These are phyloP conservation scores for Madurella mycetomatis DNA, from an alignment of 2,329 filamentous ascomycete species.

Conservation along the genomic window DNA sequence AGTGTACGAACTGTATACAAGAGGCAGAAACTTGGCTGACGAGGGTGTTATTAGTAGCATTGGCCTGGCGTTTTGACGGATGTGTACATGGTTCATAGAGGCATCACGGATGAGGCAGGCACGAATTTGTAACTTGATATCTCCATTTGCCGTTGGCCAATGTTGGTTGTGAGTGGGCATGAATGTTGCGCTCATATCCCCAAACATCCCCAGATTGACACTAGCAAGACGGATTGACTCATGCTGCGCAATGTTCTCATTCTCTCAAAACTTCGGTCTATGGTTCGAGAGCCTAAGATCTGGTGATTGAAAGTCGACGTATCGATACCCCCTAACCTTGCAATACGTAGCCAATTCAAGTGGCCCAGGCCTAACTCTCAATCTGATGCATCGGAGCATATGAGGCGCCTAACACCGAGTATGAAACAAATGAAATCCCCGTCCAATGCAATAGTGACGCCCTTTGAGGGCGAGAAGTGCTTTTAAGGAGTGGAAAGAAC, in stretches of 20 bases:
- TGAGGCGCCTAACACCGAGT: neutral
- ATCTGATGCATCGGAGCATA: conserved; percentile 1
- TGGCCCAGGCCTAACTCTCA: neutral
- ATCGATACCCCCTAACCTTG: neutral
- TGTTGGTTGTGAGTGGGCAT: neutral
- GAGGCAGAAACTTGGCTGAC: conserved; percentile 9
- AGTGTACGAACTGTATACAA: conserved; percentile 12
- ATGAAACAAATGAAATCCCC: neutral
- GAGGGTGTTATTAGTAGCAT: conserved; percentile 21
- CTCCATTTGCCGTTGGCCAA: neutral
- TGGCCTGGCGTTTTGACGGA: conserved; percentile 26
- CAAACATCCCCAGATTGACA: too few relatives aligned
- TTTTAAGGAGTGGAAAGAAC: conserved; percentile 3
- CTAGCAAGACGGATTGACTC: too few relatives aligned
- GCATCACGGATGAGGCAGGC: conserved; percentile 11
- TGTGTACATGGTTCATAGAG: conserved; percentile 28
- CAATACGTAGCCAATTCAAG: neutral
- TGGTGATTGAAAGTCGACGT: neutral
- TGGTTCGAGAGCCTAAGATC: neutral
- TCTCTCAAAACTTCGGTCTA: neutral
- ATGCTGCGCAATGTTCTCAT: too few relatives aligned
- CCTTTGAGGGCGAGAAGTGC: neutral
- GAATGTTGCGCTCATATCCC: neutral
- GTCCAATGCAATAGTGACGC: conserved; percentile 12
- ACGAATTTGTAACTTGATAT: conserved; percentile 9